Evolutionary conservation across 2,329 filamentous ascomycete species (phyloP).

Genomic region (Coniella vitis): DNA sequence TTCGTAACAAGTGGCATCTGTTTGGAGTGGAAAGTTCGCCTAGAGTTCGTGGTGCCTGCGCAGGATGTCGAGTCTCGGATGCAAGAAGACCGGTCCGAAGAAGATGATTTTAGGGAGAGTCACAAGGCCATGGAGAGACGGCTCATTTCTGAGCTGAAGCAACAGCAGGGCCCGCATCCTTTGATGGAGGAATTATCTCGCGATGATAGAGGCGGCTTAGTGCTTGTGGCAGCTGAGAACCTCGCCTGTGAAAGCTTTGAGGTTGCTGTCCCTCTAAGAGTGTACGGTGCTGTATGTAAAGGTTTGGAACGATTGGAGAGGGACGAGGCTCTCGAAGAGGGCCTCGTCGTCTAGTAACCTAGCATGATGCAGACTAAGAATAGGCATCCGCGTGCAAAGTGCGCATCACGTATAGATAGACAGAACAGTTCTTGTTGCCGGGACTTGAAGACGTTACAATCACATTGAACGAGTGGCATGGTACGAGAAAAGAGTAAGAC

Average conservation of each 20-base stretch:
- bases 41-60: slow-evolving; percentile 85
- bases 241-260: slow-evolving; percentile 85
- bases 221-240: slow-evolving; percentile 71
- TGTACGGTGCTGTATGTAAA: slow-evolving; percentile 62
- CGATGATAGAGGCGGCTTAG: slow-evolving; percentile 68
- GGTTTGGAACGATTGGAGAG: slow-evolving; percentile 50
- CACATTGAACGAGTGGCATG: too few species aligned
- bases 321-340: slow-evolving; percentile 40
- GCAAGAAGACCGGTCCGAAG: slow-evolving; percentile 21
- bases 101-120: slow-evolving; percentile 17
- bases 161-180: slow-evolving; percentile 30
- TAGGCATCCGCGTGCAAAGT: too few species aligned
- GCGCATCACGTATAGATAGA: not conserved
- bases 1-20: slow-evolving; percentile 86
- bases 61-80: slow-evolving; percentile 22
- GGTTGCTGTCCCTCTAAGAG: slow-evolving; percentile 73
- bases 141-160: slow-evolving; percentile 18
- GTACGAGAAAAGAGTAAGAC: too few species aligned
- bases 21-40: slow-evolving; percentile 79
- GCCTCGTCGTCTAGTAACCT: slow-evolving; percentile 14
- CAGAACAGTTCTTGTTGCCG: not conserved
- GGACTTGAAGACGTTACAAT: too few species aligned
- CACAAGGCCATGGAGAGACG: slow-evolving; percentile 17
- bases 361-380: not conserved
- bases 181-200: slow-evolving; percentile 73